These are phyloP conservation scores for Chiua sp. DNA, from an alignment of 1,284 basidiomycete genomes.

Conservation along the genomic window DNA sequence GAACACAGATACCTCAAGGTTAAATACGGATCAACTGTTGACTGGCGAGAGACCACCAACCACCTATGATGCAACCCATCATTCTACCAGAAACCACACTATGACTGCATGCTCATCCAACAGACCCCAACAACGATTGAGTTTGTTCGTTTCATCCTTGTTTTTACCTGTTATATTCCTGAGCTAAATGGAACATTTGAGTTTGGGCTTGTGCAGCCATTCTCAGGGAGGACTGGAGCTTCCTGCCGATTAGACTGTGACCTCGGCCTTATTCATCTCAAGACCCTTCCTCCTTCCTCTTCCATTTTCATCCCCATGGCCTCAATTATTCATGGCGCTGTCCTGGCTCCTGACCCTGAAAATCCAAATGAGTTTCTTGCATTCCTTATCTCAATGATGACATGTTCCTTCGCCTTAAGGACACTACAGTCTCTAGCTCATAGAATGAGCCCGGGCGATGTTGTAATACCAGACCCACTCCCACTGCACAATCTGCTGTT, in stretches of 20 bases:
- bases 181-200: no score
- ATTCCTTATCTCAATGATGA: background rate
- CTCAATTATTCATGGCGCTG: slow-evolving; percentile 32
- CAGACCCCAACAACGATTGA: slow-evolving; percentile 3
- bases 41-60: slow-evolving; percentile 29
- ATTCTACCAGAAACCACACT: slow-evolving; percentile 29
- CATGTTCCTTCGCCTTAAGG: background rate
- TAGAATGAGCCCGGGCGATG: no score
- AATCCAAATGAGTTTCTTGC: slow-evolving; percentile 28
- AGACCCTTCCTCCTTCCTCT: slow-evolving; percentile 5
- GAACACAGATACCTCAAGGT: slow-evolving; percentile 27
- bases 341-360: slow-evolving; percentile 25
- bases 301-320: slow-evolving; percentile 16
- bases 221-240: slow-evolving; percentile 13
- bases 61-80: slow-evolving; percentile 12
- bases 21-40: slow-evolving; percentile 33
- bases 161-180: slow-evolving; percentile 26
- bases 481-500: no score
- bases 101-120: slow-evolving; percentile 32
- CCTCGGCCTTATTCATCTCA: slow-evolving; percentile 3
- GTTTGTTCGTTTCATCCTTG: slow-evolving; percentile 26
- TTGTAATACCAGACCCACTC: no score
- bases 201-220: no score
- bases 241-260: slow-evolving; percentile 17
- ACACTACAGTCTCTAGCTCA: no score